phyloP scores from a whole-genome alignment of 139 green algal species.

The Micractinium conductrix region DNA sequence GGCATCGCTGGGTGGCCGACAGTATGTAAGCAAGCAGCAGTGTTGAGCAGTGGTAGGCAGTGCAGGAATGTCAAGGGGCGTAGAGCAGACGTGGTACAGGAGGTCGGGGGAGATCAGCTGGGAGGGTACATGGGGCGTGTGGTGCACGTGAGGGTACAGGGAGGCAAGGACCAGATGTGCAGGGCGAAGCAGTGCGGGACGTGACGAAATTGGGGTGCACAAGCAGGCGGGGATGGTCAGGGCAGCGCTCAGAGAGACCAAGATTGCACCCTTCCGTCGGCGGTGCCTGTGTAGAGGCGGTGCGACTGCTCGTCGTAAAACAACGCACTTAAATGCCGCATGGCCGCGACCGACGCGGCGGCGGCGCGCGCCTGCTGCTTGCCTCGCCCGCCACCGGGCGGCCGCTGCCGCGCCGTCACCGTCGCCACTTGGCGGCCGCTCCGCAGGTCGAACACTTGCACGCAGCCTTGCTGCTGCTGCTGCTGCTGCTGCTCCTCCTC shows the following conservation, averaged over 20 bases:
- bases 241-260: not conserved
- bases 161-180: too few relatives aligned
- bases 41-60: too few relatives aligned
- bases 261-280: slow-evolving; percentile 4
- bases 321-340: not conserved
- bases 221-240: too few relatives aligned
- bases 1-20: not conserved
- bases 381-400: not conserved
- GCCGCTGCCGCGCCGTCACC: not conserved
- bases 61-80: too few relatives aligned
- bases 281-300: slow-evolving; percentile 2
- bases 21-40: too few relatives aligned
- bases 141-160: too few relatives aligned
- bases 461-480: not conserved
- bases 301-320: not conserved
- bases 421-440: not conserved
- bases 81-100: too few relatives aligned
- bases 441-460: slow-evolving; percentile 9
- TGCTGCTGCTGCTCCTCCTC: not conserved
- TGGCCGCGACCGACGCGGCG: not conserved
- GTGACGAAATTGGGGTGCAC: too few relatives aligned
- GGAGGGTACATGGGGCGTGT: too few relatives aligned
- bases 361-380: too few relatives aligned
- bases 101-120: too few relatives aligned
- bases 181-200: too few relatives aligned